A percentile compares a stretch with the other conserved stretches of the same genome.
Evolutionary conservation across 2,329 filamentous ascomycete genomes (phyloP).

Genomic region (Rhexocercosporidium sp.): DNA sequence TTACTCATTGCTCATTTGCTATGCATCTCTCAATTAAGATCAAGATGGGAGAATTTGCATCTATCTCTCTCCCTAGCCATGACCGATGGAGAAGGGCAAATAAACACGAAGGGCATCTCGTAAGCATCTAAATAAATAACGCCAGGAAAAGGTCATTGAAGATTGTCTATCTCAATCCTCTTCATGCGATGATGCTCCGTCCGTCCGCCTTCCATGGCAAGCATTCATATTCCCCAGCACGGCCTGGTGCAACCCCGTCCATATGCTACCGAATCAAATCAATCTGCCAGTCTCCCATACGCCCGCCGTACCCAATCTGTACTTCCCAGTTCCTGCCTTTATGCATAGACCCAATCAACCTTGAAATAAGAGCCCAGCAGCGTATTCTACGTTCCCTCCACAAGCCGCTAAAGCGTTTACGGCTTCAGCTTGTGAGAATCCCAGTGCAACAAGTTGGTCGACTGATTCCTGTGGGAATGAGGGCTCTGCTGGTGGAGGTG

Average conservation of each 20-base stretch:
- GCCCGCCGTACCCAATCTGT: slow-evolving; percentile 8
- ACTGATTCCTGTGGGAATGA: slow-evolving; percentile 65
- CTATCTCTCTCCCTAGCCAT: not conserved
- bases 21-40: not conserved
- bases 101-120: not conserved
- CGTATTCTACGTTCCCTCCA: slow-evolving; percentile 84
- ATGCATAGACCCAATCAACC: slow-evolving; percentile 42
- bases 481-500: slow-evolving; percentile 37
- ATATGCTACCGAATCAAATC: not conserved
- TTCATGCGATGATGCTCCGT: slow-evolving; percentile 32
- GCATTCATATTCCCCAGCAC: not conserved
- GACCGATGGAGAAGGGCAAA: not conserved
- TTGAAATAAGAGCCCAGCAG: slow-evolving; percentile 79
- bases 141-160: not conserved
- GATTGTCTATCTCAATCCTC: not conserved
- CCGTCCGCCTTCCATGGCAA: not conserved
- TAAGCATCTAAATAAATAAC: not conserved
- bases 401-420: slow-evolving; percentile 82
- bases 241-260: not conserved
- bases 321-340: not conserved
- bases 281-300: slow-evolving; percentile 18
- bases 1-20: slow-evolving; percentile 11
- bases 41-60: not conserved
- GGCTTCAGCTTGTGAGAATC: slow-evolving; percentile 77
- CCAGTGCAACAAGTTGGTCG: slow-evolving; percentile 76